Percentiles rank a stretch among this genome's conserved stretches.
Evolutionary conservation across 1,139 yeast species (phyloP).

Genomic region (Yamadazyma aaseri): DNA sequence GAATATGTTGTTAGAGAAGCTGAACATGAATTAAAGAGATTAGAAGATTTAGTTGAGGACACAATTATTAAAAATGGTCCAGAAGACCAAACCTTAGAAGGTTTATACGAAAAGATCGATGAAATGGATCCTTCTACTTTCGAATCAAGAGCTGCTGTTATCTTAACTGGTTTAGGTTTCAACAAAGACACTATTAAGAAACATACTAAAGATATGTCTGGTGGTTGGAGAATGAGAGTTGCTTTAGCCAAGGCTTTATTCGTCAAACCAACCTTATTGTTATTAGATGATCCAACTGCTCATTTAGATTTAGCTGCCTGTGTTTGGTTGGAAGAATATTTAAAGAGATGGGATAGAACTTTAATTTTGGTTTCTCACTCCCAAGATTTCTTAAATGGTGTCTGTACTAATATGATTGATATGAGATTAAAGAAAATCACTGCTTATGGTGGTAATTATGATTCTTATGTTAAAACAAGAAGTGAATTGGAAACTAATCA

Average conservation of each 20-base stretch:
- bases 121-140: conserved; percentile 94
- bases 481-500: conserved; percentile 92
- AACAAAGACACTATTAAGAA: conserved; percentile 73
- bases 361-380: conserved; percentile 96
- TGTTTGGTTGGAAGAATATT: conserved; percentile 99
- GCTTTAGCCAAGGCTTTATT: conserved; percentile 83
- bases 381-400: conserved; percentile 99
- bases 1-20: conserved; percentile 98
- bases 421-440: conserved; percentile 77
- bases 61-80: conserved; percentile 91
- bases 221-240: conserved; percentile 96
- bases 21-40: conserved; percentile 82
- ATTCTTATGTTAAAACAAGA: conserved; percentile 93
- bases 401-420: conserved; percentile 96
- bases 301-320: conserved; percentile 99
- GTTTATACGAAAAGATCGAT: conserved; percentile 91
- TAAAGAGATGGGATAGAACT: conserved; percentile 90
- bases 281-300: conserved; percentile 98
- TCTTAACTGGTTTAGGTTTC: conserved; percentile 97
- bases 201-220: conserved; percentile 98
- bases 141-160: conserved; percentile 94
- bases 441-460: conserved; percentile 97
- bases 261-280: conserved; percentile 82
- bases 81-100: conserved; percentile 82
- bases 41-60: conserved; percentile 90